Evolutionary conservation across 441 rosid genomes (phyloP).

Genomic region (Bruguiera hainesii): DNA sequence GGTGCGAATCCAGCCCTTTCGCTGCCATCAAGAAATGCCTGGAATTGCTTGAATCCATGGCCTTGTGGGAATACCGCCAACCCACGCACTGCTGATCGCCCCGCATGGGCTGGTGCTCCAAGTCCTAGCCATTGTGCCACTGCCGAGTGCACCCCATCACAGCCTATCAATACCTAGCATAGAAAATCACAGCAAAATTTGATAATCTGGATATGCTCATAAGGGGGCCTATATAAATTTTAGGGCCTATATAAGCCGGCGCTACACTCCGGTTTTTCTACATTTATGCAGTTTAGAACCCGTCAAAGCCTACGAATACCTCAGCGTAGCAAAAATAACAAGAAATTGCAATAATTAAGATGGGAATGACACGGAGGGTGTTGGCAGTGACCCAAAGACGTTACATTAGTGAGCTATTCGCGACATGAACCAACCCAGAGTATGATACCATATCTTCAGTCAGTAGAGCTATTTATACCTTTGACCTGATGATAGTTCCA

Average conservation of each 20-base stretch:
- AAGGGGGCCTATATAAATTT: too few relatives aligned
- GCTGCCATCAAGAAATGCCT: slow-evolving; percentile 26
- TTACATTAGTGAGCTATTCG: neutral
- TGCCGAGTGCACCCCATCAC: slow-evolving; percentile 47
- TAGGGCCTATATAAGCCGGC: too few relatives aligned
- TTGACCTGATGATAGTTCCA: slow-evolving; percentile 37
- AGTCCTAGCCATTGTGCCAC: slow-evolving; percentile 41
- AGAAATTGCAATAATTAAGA: too few relatives aligned
- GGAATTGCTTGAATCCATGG: slow-evolving; percentile 24
- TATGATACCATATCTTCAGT: neutral
- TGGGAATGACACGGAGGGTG: neutral
- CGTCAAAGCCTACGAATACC: too few relatives aligned
- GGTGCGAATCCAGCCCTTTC: slow-evolving; percentile 35
- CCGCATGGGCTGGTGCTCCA: slow-evolving; percentile 24
- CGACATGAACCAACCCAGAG: neutral
- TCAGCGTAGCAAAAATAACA: too few relatives aligned
- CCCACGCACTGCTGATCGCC: slow-evolving; percentile 36
- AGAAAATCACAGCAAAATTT: neutral
- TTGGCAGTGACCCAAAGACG: neutral
- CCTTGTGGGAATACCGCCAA: slow-evolving; percentile 33
- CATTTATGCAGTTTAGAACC: too few relatives aligned
- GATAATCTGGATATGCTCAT: too few relatives aligned
- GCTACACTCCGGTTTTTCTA: too few relatives aligned
- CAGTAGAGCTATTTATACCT: slow-evolving; percentile 21
- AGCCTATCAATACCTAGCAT: slow-evolving; percentile 40